phyloP scores from a whole-genome alignment of 2,329 filamentous ascomycete genomes.

The Alternaria arborescens region DNA sequence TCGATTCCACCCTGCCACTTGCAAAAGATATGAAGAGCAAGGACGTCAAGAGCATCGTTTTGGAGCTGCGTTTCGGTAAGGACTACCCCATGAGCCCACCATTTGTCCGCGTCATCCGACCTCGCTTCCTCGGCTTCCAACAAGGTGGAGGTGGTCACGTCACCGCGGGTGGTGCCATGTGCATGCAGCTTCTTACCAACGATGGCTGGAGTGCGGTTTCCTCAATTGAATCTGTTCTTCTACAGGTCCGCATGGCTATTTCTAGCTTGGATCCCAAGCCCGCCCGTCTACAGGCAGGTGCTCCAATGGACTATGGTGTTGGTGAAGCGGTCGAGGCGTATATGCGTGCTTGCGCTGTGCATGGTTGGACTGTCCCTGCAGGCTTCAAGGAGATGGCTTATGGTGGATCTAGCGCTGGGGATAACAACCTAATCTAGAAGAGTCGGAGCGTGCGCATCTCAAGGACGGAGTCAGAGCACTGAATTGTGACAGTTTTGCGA shows the following conservation, averaged over 20 bases:
- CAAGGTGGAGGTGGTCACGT: slow-evolving; percentile 85
- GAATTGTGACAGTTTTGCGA: background rate
- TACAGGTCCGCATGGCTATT: slow-evolving; percentile 83
- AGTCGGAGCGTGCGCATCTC: too few species aligned
- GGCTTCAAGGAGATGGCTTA: slow-evolving; percentile 64
- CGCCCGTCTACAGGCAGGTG: slow-evolving; percentile 67
- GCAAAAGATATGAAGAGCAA: slow-evolving; percentile 75
- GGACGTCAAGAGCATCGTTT: slow-evolving; percentile 71
- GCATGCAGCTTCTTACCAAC: slow-evolving; percentile 83
- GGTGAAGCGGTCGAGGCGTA: slow-evolving; percentile 78
- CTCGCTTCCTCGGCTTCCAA: slow-evolving; percentile 76
- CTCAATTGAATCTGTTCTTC: slow-evolving; percentile 78
- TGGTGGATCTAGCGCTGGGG: slow-evolving; percentile 29
- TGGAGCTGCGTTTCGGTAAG: slow-evolving; percentile 82
- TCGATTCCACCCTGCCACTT: slow-evolving; percentile 73
- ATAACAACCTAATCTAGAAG: slow-evolving; percentile 9
- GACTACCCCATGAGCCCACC: slow-evolving; percentile 82
- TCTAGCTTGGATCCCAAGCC: slow-evolving; percentile 72
- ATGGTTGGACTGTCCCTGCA: slow-evolving; percentile 77
- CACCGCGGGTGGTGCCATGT: slow-evolving; percentile 82
- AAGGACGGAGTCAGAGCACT: background rate
- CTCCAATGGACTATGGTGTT: slow-evolving; percentile 67
- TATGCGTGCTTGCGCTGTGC: slow-evolving; percentile 69
- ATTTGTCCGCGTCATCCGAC: slow-evolving; percentile 83
- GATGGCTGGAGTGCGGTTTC: slow-evolving; percentile 79